Evolutionary conservation across 2,329 filamentous ascomycete species (phyloP).

Genomic region (Penicillium brasilianum): DNA sequence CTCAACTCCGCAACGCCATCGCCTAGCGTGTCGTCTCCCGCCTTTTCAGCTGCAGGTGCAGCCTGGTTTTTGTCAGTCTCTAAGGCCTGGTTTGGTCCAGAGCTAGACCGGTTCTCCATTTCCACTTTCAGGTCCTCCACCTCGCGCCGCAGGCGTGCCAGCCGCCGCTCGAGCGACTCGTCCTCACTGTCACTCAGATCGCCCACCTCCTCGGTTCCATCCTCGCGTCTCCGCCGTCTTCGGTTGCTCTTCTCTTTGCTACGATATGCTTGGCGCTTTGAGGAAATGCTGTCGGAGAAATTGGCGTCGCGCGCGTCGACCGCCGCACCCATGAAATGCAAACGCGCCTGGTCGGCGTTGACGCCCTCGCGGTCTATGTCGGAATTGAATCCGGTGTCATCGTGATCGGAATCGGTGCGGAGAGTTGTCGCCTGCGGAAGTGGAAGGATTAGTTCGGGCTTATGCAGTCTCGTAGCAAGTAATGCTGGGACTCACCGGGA

Average conservation of each 20-base stretch:
- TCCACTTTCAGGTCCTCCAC: conserved; percentile 72
- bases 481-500: conserved; percentile 64
- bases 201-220: conserved; percentile 65
- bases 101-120: conserved; percentile 54
- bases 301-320: conserved; percentile 80
- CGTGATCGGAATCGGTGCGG: conserved; percentile 65
- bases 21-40: conserved; percentile 52
- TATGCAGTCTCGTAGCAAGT: conserved; percentile 3
- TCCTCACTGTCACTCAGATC: conserved; percentile 80
- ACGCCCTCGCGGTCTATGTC: conserved; percentile 78
- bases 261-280: conserved; percentile 82
- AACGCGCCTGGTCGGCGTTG: conserved; percentile 77
- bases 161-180: conserved; percentile 76
- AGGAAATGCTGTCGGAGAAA: conserved; percentile 85
- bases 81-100: conserved; percentile 56
- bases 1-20: conserved; percentile 71
- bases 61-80: background rate
- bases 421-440: conserved; percentile 60
- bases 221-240: conserved; percentile 58
- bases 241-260: conserved; percentile 63
- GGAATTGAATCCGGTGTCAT: conserved; percentile 57
- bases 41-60: conserved; percentile 40
- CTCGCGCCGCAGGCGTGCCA: conserved; percentile 82
- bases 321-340: conserved; percentile 74
- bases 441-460: conserved; percentile 49